Percentiles rank a stretch among this genome's conserved stretches.
Conservation (phyloP, 2,329 filamentous ascomycete species). For the Aspergillus caelatus region DNA sequence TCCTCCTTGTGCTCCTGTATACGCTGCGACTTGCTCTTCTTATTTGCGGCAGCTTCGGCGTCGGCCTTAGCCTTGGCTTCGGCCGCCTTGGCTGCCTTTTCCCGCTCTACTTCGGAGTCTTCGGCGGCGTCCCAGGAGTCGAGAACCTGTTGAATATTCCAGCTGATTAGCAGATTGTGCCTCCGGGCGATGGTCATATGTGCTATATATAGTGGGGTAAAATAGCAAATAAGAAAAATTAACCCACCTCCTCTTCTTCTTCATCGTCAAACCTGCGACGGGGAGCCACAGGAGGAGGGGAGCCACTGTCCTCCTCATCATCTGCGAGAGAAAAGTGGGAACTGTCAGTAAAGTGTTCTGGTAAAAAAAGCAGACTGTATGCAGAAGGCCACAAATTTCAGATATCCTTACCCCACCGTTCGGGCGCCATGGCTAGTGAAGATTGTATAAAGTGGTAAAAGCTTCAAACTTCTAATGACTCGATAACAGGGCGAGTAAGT, state of each 20-base stretch:
- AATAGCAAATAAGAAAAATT: neutral
- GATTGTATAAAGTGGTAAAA: conserved; percentile 11
- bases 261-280: conserved; percentile 87
- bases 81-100: conserved; percentile 85
- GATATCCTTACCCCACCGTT: conserved; percentile 53
- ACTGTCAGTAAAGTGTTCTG: conserved; percentile 7
- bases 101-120: conserved; percentile 93
- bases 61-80: conserved; percentile 89
- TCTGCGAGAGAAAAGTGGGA: conserved; percentile 25
- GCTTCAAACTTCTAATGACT: conserved; percentile 2
- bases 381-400: conserved; percentile 2
- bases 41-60: conserved; percentile 81
- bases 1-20: conserved; percentile 76
- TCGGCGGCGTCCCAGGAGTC: conserved; percentile 97
- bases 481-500: neutral
- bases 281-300: conserved; percentile 49
- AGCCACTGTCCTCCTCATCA: conserved; percentile 58
- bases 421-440: conserved; percentile 45
- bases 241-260: conserved; percentile 77
- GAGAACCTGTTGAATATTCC: conserved; percentile 67
- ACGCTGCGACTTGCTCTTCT: conserved; percentile 86
- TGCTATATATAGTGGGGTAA: neutral
- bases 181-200: neutral
- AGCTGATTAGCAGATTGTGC: neutral
- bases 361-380: neutral